phyloP scores from a whole-genome alignment of 495 filamentous ascomycete genomes.

The Xylaria sp. region DNA sequence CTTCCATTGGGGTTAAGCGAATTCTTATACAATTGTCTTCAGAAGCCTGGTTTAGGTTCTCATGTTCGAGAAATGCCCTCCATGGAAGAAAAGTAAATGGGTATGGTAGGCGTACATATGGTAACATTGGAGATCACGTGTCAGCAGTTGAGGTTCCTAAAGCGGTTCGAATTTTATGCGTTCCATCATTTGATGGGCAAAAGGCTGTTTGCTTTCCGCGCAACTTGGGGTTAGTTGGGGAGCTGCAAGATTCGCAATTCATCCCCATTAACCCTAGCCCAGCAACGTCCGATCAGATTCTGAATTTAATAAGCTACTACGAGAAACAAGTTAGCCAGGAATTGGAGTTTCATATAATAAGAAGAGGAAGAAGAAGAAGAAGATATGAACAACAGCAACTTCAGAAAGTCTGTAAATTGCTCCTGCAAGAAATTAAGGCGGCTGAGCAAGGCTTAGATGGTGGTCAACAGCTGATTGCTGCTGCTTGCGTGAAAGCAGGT shows the following conservation, averaged over 20 bases:
- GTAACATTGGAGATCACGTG: neutral
- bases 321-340: too few relatives aligned
- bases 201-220: too few relatives aligned
- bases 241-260: neutral
- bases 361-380: too few relatives aligned
- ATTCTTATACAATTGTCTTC: neutral
- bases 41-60: neutral
- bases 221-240: neutral
- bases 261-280: neutral
- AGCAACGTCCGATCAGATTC: neutral
- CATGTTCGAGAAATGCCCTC: too few relatives aligned
- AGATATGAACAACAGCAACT: too few relatives aligned
- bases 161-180: neutral
- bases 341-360: too few relatives aligned
- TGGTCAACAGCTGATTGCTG: constrained; percentile 4
- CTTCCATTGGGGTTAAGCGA: neutral
- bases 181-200: neutral
- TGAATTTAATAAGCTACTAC: neutral
- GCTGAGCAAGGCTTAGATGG: constrained; percentile 9
- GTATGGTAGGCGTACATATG: too few relatives aligned
- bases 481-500: neutral
- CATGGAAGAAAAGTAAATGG: too few relatives aligned
- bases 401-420: neutral
- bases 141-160: neutral
- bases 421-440: neutral